Percentiles rank a stretch among this genome's conserved stretches.
These are phyloP conservation scores for Apium graveolens DNA, from an alignment of 129 eudicot species.

Conservation along the genomic window DNA sequence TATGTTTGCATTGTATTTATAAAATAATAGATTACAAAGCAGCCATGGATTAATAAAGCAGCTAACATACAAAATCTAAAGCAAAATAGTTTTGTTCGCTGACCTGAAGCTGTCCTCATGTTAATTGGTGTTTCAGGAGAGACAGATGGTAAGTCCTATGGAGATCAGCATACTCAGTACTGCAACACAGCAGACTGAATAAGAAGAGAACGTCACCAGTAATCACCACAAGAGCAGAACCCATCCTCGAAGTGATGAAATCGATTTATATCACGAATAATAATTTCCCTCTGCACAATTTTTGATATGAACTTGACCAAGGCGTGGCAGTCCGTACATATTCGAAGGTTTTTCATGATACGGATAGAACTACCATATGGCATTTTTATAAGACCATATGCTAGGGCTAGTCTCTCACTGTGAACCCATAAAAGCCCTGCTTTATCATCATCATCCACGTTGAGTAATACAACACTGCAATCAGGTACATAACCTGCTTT, in stretches of 20 bases:
- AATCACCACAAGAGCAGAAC: constrained; percentile 14
- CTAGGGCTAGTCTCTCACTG: constrained; percentile 12
- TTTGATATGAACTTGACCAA: constrained; percentile 1
- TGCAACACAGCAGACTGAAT: neutral
- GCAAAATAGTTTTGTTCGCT: no score
- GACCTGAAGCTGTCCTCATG: no score
- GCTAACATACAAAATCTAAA: no score
- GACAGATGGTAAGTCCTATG: neutral
- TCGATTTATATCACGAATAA: constrained; percentile 12
- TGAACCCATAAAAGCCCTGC: constrained; percentile 10
- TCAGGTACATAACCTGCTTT: constrained; percentile 6
- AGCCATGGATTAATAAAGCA: no score
- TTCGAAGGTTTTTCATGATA: constrained; percentile 12
- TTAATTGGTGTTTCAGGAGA: no score
- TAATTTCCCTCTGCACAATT: constrained; percentile 5
- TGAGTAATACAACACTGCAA: constrained; percentile 6
- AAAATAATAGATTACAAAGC: no score
- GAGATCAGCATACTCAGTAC: constrained; percentile 1
- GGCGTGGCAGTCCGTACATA: constrained; percentile 9
- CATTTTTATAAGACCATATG: constrained; percentile 5
- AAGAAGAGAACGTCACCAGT: constrained; percentile 6
- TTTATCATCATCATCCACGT: constrained; percentile 8
- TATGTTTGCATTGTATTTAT: no score
- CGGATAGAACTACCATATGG: constrained; percentile 5
- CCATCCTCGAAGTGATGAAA: constrained; percentile 11